A percentile compares a stretch with the other conserved stretches of the same genome.
Evolutionary conservation across 1,139 yeast species (phyloP).

Genomic region (Saccharomyces hybrid): DNA sequence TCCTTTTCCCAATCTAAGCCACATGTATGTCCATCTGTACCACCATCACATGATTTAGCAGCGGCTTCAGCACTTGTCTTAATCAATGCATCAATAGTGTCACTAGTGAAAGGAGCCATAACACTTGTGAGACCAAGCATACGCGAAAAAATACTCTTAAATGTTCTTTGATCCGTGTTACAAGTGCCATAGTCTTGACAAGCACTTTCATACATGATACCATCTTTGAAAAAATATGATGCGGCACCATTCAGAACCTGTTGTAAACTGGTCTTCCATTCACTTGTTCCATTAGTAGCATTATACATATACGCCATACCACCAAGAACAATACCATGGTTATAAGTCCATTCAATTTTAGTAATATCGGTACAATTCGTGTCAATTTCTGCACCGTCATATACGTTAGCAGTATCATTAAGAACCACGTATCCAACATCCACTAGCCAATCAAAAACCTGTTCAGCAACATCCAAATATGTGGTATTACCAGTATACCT

Average conservation of each 20-base stretch:
- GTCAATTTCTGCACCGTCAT: conserved; percentile 52
- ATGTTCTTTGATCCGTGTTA: conserved; percentile 57
- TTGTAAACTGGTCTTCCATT: conserved; percentile 44
- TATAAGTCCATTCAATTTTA: conserved; percentile 51
- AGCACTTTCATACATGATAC: conserved; percentile 50
- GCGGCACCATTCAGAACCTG: conserved; percentile 39
- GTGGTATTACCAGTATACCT: conserved; percentile 49
- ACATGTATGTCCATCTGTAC: conserved; percentile 66
- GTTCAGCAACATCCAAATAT: conserved; percentile 48
- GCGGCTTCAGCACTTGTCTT: conserved; percentile 54
- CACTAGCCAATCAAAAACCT: conserved; percentile 54
- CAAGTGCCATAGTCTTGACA: conserved; percentile 43
- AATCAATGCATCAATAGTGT: conserved; percentile 36
- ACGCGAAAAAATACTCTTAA: conserved; percentile 52
- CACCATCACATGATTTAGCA: conserved; percentile 66
- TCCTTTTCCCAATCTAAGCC: conserved; percentile 53
- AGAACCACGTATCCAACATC: conserved; percentile 42
- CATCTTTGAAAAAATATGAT: conserved; percentile 37
- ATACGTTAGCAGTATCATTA: conserved; percentile 36
- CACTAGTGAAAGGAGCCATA: conserved; percentile 43
- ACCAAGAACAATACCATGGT: conserved; percentile 51
- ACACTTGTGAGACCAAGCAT: conserved; percentile 45
- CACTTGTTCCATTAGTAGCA: conserved; percentile 42
- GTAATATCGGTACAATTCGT: conserved; percentile 45
- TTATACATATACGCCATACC: conserved; percentile 57